Conservation (phyloP, 495 filamentous ascomycete genomes). For the Cercophora sp. region DNA sequence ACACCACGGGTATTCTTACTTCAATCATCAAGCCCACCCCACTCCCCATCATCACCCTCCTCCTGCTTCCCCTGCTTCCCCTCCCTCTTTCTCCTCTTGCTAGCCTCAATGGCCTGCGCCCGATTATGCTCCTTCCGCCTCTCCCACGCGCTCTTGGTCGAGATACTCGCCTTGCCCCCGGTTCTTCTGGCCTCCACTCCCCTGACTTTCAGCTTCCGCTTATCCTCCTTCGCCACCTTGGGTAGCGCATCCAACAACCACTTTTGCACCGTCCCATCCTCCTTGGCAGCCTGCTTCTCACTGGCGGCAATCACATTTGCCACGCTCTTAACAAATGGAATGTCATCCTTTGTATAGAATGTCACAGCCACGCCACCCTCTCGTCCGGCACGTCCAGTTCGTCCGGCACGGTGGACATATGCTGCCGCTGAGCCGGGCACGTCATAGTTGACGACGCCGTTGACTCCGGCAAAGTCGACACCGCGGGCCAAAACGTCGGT, state of each 20-base stretch:
- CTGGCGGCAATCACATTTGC: conserved; percentile 86
- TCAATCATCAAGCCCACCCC: conserved; percentile 59
- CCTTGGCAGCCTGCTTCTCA: conserved; percentile 59
- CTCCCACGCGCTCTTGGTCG: conserved; percentile 90
- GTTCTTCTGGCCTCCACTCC: conserved; percentile 73
- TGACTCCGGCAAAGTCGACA: conserved; percentile 87
- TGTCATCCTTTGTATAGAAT: conserved; percentile 91
- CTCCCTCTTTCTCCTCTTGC: conserved; percentile 54
- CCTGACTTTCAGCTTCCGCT: conserved; percentile 72
- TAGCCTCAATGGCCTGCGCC: conserved; percentile 69
- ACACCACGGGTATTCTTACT: background rate
- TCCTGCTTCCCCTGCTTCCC: conserved; percentile 35
- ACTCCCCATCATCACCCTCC: conserved; percentile 44
- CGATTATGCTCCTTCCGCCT: conserved; percentile 69
- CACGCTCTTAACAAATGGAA: conserved; percentile 83
- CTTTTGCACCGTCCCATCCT: conserved; percentile 57
- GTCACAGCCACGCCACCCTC: conserved; percentile 90
- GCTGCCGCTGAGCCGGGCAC: conserved; percentile 81
- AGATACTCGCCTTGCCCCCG: conserved; percentile 59
- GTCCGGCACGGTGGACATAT: conserved; percentile 90
- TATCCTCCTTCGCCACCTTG: conserved; percentile 72
- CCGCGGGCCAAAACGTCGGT: conserved; percentile 89
- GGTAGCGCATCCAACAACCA: conserved; percentile 91
- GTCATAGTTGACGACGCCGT: conserved; percentile 95
- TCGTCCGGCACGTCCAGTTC: conserved; percentile 84